Evolutionary conservation across 2,329 filamentous ascomycete genomes (phyloP), one percentile per base, ranked within the genome.

Genomic region (Decorospora gaudefroyi): DNA sequence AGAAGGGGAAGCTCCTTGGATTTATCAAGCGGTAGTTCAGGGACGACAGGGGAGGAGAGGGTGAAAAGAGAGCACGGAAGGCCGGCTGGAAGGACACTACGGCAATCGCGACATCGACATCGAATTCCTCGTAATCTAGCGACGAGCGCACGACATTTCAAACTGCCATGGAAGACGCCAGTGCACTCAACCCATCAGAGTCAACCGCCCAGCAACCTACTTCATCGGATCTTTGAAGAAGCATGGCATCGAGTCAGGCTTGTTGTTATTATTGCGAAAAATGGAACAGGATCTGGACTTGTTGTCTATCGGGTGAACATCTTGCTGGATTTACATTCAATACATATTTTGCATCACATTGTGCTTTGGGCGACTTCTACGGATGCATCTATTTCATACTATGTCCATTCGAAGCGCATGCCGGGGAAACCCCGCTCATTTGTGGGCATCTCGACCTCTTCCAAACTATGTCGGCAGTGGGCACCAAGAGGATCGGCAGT

Each of bases 1-100:
- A 59, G 50, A 62, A 64, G 46, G 52, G 51, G n/a, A 49, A 53
- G 8, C 37, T 64, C 10, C 35, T 57, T 7, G 50, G 57, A 22
- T 59, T 64, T 41, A 40, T 61, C 29, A 55, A 55, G 38, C 55
- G 50, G 18, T 62, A 52, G 32, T 16, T n/a, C 19, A 15, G 6
- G 17, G n/a, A n/a, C 17, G 37, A 19, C n/a, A 28, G 8, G 21
- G 35, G 28, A 28, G 10, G 19, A 2, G 9, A n/a, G 17, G 27
- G 4, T 29, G 6, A 3, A 23, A n/a, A 17, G 19, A 18, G 18
- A 27, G 15, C 23, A 18, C 18, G 10, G 27, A 9, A 39, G 5
- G 13, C 18, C 1, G 15, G 12, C 13, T 8, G 16, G 35, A 32
- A 32, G 6, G 13, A 29, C 17, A 13, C 25, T 17, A 28, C 27